phyloP scores from a whole-genome alignment of 306 rosid genomes.

The Begonia loranthoides region DNA sequence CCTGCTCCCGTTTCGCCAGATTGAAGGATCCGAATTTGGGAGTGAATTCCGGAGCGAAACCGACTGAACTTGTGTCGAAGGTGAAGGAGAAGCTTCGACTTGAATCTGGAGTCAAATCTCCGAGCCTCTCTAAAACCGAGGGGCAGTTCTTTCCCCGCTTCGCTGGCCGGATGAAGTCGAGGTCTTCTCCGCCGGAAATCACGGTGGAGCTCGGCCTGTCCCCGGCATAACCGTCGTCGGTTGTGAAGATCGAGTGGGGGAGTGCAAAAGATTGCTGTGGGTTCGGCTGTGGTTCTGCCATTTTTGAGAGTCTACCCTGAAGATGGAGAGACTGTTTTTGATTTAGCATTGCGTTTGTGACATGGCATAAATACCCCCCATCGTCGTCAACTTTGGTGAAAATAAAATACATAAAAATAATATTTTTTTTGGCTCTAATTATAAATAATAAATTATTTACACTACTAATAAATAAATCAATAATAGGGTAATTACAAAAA shows the following conservation, averaged over 20 bases:
- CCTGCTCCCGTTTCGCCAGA: not conserved
- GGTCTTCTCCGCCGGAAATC: slow-evolving; percentile 1
- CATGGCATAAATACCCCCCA: too few relatives aligned
- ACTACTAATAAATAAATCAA: too few relatives aligned
- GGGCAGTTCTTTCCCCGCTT: slow-evolving; percentile 30
- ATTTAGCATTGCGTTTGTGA: too few relatives aligned
- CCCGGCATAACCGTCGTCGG: slow-evolving; percentile 3
- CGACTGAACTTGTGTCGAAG: slow-evolving; percentile 24
- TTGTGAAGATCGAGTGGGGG: slow-evolving; percentile 5
- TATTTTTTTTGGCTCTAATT: too few relatives aligned
- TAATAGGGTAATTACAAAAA: too few relatives aligned
- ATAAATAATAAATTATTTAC: too few relatives aligned
- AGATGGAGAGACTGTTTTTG: too few relatives aligned
- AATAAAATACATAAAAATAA: too few relatives aligned
- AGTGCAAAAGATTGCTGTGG: not conserved
- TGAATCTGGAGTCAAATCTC: slow-evolving; percentile 11
- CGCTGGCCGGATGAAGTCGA: slow-evolving; percentile 13
- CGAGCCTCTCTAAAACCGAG: slow-evolving; percentile 19
- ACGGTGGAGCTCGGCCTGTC: slow-evolving; percentile 3
- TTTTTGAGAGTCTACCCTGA: slow-evolving; percentile 1
- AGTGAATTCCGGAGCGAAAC: slow-evolving; percentile 18
- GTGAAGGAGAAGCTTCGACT: slow-evolving; percentile 23
- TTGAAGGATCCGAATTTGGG: slow-evolving; percentile 41
- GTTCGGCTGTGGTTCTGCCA: slow-evolving; percentile 11
- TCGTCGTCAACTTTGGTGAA: too few relatives aligned